A percentile compares a stretch with the other conserved stretches of the same genome.
phyloP scores from a whole-genome alignment of 176 grass and related monocot genomes.

The Carex pumila region DNA sequence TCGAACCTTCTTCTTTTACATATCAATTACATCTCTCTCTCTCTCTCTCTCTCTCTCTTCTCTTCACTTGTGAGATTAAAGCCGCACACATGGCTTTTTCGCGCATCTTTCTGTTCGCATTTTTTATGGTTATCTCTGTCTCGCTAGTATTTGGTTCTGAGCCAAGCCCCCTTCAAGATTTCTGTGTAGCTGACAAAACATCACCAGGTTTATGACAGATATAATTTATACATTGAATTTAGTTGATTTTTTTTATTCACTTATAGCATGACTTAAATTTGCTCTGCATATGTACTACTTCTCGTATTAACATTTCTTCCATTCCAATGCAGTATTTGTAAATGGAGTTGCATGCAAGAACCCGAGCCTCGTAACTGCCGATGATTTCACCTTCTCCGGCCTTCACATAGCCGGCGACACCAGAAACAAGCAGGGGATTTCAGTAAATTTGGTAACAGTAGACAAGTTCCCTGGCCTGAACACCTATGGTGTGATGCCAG shows the following conservation, averaged over 20 bases:
- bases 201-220: background rate
- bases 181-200: constrained; percentile 16
- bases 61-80: background rate
- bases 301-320: background rate
- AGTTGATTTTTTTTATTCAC: background rate
- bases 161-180: constrained; percentile 13
- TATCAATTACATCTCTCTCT: background rate
- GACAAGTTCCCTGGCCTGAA: constrained; percentile 25
- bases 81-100: background rate
- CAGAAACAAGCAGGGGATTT: constrained; percentile 23
- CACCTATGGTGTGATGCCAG: constrained; percentile 22
- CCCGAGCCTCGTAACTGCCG: background rate
- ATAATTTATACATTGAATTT: background rate
- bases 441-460: constrained; percentile 19
- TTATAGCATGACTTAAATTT: background rate
- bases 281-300: background rate
- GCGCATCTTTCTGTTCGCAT: background rate
- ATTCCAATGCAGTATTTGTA: constrained; percentile 4
- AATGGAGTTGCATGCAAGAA: constrained; percentile 26
- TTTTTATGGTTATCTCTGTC: background rate
- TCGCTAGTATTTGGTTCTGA: background rate
- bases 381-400: constrained; percentile 25
- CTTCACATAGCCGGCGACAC: constrained; percentile 23
- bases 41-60: background rate
- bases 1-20: background rate